Evolutionary conservation across 2,329 filamentous ascomycete genomes (phyloP).

Genomic region (Aspergillus tanneri): DNA sequence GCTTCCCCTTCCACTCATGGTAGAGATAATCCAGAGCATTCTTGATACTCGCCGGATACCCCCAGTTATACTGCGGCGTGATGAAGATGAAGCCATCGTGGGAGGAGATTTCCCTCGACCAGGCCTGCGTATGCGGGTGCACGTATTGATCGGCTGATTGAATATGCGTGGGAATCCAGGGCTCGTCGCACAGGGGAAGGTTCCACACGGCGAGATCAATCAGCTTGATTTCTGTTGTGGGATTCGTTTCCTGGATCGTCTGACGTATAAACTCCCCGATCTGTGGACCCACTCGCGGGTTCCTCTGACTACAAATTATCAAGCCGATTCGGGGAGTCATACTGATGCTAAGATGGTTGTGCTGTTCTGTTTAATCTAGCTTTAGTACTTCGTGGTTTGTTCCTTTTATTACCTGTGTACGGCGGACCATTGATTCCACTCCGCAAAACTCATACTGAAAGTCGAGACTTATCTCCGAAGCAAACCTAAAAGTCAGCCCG

Average conservation of each 20-base stretch:
- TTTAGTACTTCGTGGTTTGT: too few relatives aligned
- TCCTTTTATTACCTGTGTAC: too few relatives aligned
- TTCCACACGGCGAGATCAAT: conserved; percentile 17
- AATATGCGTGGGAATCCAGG: conserved; percentile 39
- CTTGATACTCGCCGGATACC: conserved; percentile 56
- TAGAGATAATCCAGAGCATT: conserved; percentile 64
- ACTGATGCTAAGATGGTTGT: too few relatives aligned
- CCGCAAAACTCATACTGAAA: too few relatives aligned
- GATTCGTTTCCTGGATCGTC: conserved; percentile 10
- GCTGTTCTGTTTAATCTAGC: too few relatives aligned
- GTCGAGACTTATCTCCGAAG: too few relatives aligned
- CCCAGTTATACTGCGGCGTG: conserved; percentile 55
- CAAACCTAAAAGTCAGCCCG: too few relatives aligned
- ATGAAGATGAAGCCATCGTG: conserved; percentile 45
- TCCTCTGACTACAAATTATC: conserved; percentile 35
- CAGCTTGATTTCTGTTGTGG: not conserved
- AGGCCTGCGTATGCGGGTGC: conserved; percentile 37
- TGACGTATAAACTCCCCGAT: conserved; percentile 28
- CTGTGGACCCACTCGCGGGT: conserved; percentile 32
- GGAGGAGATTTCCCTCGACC: conserved; percentile 36
- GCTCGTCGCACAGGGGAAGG: conserved; percentile 42
- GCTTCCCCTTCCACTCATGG: conserved; percentile 59
- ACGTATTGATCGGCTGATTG: conserved; percentile 33
- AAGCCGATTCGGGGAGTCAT: conserved; percentile 15
- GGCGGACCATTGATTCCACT: too few relatives aligned